These are phyloP conservation scores for Fusarium ambrosium DNA, from an alignment of 2,329 filamentous ascomycete genomes.

Conservation along the genomic window DNA sequence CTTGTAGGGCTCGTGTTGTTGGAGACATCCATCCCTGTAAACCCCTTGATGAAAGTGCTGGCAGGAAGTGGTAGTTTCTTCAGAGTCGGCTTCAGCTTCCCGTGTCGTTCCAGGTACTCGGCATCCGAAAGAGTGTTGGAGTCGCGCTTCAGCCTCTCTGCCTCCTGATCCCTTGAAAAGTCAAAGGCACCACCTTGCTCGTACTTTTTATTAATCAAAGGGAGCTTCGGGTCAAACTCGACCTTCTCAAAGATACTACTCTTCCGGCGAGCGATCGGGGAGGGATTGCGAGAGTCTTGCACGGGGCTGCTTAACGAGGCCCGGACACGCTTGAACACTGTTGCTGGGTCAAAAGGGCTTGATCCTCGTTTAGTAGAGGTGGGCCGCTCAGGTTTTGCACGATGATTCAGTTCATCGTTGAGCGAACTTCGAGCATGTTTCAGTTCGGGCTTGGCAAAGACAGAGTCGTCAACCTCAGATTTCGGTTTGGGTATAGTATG, in stretches of 20 bases:
- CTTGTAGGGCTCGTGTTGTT: constrained; percentile 54
- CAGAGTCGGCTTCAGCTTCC: constrained; percentile 56
- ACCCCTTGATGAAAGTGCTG: constrained; percentile 45
- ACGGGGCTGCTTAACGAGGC: constrained; percentile 57
- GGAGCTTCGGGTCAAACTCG: constrained; percentile 66
- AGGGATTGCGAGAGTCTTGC: constrained; percentile 34
- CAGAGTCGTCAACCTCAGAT: constrained; percentile 46
- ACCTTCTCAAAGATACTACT: constrained; percentile 68
- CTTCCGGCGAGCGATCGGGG: constrained; percentile 50
- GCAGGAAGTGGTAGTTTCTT: constrained; percentile 45
- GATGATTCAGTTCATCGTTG: constrained; percentile 55
- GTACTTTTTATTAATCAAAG: constrained; percentile 70
- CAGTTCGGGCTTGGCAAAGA: constrained; percentile 72
- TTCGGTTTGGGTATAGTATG: constrained; percentile 30
- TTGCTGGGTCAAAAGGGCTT: constrained; percentile 70
- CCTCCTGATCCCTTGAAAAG: constrained; percentile 52
- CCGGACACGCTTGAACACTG: constrained; percentile 70
- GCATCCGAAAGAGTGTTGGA: constrained; percentile 59
- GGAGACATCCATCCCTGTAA: constrained; percentile 46
- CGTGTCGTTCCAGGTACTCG: constrained; percentile 63
- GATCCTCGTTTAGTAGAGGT: constrained; percentile 62
- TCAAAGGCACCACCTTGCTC: constrained; percentile 68
- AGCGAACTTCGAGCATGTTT: constrained; percentile 70
- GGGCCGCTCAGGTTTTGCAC: constrained; percentile 49
- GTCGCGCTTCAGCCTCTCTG: constrained; percentile 48